A percentile compares a stretch with the other conserved stretches of the same genome.
Evolutionary conservation across 139 green algal genomes (phyloP).

Genomic region (Chlamydomonas sp.): DNA sequence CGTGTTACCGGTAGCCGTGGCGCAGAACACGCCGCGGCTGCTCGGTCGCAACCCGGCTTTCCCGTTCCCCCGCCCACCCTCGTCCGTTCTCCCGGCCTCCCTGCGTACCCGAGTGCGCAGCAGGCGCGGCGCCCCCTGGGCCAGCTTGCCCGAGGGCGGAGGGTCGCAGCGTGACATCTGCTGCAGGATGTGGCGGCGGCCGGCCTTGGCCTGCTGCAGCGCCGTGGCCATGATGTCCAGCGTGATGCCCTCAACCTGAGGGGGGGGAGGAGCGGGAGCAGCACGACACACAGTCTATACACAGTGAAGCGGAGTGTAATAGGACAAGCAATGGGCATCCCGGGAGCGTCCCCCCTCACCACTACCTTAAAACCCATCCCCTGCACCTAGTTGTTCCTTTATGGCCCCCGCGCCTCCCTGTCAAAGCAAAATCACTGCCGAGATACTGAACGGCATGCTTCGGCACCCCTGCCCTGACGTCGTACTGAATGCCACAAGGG

Average conservation of each 20-base stretch:
- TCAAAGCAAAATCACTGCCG: too few relatives aligned
- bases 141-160: slow-evolving; percentile 64
- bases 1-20: too few relatives aligned
- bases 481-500: not conserved
- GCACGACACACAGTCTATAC: not conserved
- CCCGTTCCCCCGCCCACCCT: not conserved
- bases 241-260: slow-evolving; percentile 91
- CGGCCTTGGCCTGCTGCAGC: slow-evolving; percentile 74
- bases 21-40: too few relatives aligned
- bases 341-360: not conserved
- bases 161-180: slow-evolving; percentile 83
- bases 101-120: slow-evolving; percentile 33
- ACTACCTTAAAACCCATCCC: too few relatives aligned
- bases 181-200: slow-evolving; percentile 79
- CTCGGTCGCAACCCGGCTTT: not conserved
- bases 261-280: not conserved
- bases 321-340: not conserved
- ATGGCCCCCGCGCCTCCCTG: too few relatives aligned
- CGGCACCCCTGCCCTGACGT: too few relatives aligned
- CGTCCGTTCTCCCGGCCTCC: not conserved
- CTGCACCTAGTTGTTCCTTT: too few relatives aligned
- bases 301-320: not conserved
- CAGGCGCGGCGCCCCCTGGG: slow-evolving; percentile 73
- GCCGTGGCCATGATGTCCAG: slow-evolving; percentile 89
- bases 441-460: too few relatives aligned